Evolutionary conservation across 2,329 filamentous ascomycete species (phyloP), one percentile per base, ranked within the genome.

Genomic region (Ophiostoma piceae): DNA sequence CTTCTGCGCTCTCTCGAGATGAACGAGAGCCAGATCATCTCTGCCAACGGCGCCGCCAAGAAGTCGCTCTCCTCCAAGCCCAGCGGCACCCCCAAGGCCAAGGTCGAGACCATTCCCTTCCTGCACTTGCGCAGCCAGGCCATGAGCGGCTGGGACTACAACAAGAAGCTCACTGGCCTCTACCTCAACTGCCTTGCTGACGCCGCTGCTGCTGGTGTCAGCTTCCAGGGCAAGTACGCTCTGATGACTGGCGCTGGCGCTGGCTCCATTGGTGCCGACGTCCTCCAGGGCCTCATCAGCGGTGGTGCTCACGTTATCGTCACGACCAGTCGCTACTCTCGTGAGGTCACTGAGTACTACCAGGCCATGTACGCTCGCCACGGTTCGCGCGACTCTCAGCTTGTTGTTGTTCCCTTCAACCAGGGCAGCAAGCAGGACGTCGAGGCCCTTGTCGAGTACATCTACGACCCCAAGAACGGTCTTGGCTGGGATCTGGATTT

Each of bases 241-340:
- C 87, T 99, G 74, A 99, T 99, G 94, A 99, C 95, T 72, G 95
- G 95, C 82, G 95, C 95, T 74, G 95, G 95, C 80, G 95, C 94
- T 74, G 96, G 96, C 64, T 99, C 95, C 68, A 99, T 99, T 75
- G 95, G 95, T 79, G 95, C 95, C 47, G 95, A 98, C 76, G 95
- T 99, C 68, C 86, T 99, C 16, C 94, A 97, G 80, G 95, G 95
- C 71, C 85, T 99, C 73, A 93, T 99, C 80, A 96, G 92, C 77
- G 95, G 96, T 82, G 95, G 95, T 78, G 95, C 95, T 74, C 96
- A 95, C 84, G 96, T 99, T 57, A 84, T 98, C 68, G 96, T 99
- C 71, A 99, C 95, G 16, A 99, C 95, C 22, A 97, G 92, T 77
- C 90, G 95, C 75, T 99, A 95, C 84, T 99, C 95, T 19, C 92